These are phyloP conservation scores for Trypanosoma platydactyli DNA, from an alignment of 208 protist genomes.

Conservation along the genomic window DNA sequence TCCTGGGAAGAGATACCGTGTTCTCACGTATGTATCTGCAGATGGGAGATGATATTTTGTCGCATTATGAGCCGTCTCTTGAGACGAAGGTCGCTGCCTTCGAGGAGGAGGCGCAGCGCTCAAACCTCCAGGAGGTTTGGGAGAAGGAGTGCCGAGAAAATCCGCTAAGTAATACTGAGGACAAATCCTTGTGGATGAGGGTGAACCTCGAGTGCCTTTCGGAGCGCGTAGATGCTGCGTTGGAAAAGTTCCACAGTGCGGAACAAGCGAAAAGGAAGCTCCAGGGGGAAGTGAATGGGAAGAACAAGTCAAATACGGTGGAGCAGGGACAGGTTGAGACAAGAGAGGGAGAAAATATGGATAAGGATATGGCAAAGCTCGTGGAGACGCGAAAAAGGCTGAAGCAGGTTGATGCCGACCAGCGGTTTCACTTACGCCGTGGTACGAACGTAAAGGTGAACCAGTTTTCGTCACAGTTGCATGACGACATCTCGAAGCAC, in stretches of 20 bases:
- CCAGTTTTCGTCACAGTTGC: conserved; percentile 39
- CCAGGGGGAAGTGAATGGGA: conserved; percentile 52
- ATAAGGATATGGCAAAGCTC: conserved; percentile 69
- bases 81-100: conserved; percentile 45
- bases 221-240: conserved; percentile 40
- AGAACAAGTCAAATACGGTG: conserved; percentile 75
- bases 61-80: conserved; percentile 44
- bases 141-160: conserved; percentile 13
- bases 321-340: conserved; percentile 63
- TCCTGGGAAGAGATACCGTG: conserved; percentile 64
- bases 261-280: conserved; percentile 42
- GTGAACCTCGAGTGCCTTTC: conserved; percentile 53
- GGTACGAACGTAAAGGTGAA: conserved; percentile 45
- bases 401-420: conserved; percentile 63
- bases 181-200: conserved; percentile 22
- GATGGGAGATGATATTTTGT: conserved; percentile 26
- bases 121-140: conserved; percentile 18
- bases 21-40: conserved; percentile 50
- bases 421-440: conserved; percentile 69
- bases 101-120: conserved; percentile 53
- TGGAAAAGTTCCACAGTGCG: conserved; percentile 31
- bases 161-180: conserved; percentile 45
- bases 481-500: conserved; percentile 36
- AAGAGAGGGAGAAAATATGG: conserved; percentile 45
- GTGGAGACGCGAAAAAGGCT: conserved; percentile 46